phyloP scores from a whole-genome alignment of 139 green algal genomes.

The Closterium sp. region DNA sequence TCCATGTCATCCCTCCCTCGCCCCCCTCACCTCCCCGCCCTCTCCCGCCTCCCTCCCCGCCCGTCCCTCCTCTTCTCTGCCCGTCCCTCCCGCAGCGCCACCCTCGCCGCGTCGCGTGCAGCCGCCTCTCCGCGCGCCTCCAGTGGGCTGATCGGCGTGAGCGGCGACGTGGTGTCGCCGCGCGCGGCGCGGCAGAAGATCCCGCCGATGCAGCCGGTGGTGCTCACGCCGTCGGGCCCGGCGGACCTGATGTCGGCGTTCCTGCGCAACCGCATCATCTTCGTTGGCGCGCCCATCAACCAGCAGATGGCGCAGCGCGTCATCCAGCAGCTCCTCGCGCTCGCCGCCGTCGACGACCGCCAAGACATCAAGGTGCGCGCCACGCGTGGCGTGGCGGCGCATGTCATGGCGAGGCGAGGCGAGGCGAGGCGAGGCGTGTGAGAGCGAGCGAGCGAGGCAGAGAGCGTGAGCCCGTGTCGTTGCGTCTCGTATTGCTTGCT shows the following conservation, averaged over 20 bases:
- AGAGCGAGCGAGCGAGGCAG: background rate
- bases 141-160: background rate
- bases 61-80: no score
- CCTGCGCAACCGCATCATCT: conserved; percentile 47
- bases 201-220: conserved; percentile 18
- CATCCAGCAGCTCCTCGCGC: conserved; percentile 81
- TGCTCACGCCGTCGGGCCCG: conserved; percentile 40
- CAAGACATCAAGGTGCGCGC: conserved; percentile 76
- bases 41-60: no score
- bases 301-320: conserved; percentile 79
- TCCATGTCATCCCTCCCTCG: no score
- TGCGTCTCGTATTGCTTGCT: no score
- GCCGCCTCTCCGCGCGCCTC: background rate
- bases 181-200: conserved; percentile 14
- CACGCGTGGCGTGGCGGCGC: background rate
- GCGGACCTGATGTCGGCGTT: conserved; percentile 42
- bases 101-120: background rate
- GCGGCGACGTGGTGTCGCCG: conserved; percentile 1
- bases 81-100: no score
- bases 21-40: no score
- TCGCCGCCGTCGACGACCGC: conserved; percentile 77
- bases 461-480: no score
- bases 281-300: conserved; percentile 63
- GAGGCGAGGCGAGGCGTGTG: no score
- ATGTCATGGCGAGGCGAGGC: background rate